phyloP scores from a whole-genome alignment of 108 stramenopile genomes.

The Pelagomonas calceolata region DNA sequence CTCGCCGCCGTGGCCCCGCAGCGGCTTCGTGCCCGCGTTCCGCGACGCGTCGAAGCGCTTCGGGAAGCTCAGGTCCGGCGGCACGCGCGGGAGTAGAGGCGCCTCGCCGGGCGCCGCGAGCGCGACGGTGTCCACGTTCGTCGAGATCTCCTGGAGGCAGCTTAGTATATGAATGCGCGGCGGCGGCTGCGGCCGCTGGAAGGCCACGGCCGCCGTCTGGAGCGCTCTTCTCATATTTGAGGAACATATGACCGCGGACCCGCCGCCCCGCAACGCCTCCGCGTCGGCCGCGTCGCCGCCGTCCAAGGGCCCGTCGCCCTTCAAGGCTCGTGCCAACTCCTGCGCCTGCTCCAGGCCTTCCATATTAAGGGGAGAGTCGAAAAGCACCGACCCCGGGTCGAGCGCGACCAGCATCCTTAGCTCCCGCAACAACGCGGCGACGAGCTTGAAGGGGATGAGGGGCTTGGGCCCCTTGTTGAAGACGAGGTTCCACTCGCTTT shows the following conservation, averaged over 20 bases:
- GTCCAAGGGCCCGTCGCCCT: not conserved
- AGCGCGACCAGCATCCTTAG: not conserved
- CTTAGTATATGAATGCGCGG: constrained; percentile 2
- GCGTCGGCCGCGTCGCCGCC: not conserved
- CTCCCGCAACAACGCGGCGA: not conserved
- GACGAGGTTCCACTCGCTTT: not conserved
- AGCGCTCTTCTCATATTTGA: constrained; percentile 7
- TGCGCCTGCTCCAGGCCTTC: constrained; percentile 16
- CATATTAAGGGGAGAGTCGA: constrained; percentile 12
- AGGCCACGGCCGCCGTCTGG: constrained; percentile 3
- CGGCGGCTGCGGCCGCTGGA: not conserved
- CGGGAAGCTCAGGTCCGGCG: not conserved
- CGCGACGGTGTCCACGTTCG: constrained; percentile 13
- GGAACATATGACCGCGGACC: not conserved
- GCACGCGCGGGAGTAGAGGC: constrained; percentile 7
- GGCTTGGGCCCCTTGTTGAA: not conserved
- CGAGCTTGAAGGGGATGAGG: not conserved
- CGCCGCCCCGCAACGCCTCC: not conserved
- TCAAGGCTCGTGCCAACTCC: not conserved
- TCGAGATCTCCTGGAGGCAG: constrained; percentile 12
- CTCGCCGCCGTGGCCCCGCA: not conserved
- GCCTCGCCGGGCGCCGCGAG: not conserved
- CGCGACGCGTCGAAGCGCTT: not conserved
- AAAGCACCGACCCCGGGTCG: not conserved
- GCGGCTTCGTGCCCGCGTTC: constrained; percentile 7